Conservation (phyloP, 1,284 basidiomycete species). For the Sporisorium iseilematis-ciliati region DNA sequence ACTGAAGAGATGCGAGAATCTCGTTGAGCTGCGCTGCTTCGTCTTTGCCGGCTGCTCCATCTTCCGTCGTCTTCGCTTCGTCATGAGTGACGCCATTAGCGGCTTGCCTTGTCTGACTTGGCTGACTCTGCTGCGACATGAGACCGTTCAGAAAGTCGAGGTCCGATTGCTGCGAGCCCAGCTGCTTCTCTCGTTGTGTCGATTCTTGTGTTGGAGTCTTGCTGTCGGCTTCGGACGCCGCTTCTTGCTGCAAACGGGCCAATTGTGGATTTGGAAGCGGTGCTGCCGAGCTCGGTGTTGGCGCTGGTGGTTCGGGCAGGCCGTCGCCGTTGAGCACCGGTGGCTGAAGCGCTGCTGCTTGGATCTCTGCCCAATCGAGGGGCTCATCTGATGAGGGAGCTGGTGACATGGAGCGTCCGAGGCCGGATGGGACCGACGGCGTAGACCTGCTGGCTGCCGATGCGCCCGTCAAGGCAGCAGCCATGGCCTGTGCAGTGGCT, state of each 20-base stretch:
- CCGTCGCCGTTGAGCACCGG: constrained; percentile 38
- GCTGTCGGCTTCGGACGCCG: constrained; percentile 9
- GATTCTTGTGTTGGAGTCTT: constrained; percentile 45
- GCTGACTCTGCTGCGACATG: constrained; percentile 27
- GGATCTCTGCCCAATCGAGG: constrained; percentile 35
- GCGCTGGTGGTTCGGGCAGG: constrained; percentile 22
- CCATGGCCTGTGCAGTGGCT: constrained; percentile 33
- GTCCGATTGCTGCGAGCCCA: constrained; percentile 36
- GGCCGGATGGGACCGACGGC: constrained; percentile 28
- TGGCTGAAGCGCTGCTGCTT: constrained; percentile 21
- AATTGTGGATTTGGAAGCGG: constrained; percentile 20
- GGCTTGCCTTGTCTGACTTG: not conserved
- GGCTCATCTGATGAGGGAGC: constrained; percentile 32
- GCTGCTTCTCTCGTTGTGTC: constrained; percentile 21
- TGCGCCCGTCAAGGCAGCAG: constrained; percentile 11
- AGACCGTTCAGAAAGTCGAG: constrained; percentile 46
- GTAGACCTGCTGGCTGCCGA: constrained; percentile 27
- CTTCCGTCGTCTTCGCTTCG: not conserved
- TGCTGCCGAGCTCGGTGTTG: not conserved
- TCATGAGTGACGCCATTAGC: constrained; percentile 14
- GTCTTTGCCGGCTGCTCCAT: constrained; percentile 10
- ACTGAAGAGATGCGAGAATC: constrained; percentile 44
- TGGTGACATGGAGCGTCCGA: constrained; percentile 33
- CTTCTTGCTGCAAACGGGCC: constrained; percentile 23
- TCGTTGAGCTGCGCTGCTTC: constrained; percentile 47